phyloP scores from a whole-genome alignment of 306 rosid species.

The Spatholobus suberectus region DNA sequence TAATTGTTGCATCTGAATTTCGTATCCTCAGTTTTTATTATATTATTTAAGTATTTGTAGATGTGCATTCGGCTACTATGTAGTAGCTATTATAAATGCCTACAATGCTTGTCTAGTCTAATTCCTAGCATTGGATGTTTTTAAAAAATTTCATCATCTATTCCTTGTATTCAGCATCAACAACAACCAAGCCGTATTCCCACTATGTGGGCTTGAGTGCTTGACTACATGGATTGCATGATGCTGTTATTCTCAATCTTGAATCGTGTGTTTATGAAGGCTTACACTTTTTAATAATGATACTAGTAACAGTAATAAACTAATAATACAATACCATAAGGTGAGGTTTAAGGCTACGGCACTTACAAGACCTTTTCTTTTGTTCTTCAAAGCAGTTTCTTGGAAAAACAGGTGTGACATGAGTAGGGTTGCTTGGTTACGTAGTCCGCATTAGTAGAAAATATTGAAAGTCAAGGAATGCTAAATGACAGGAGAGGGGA shows the following conservation, averaged over 20 bases:
- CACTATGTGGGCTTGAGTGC: background rate
- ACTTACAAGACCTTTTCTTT: constrained; percentile 16
- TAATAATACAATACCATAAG: constrained; percentile 8
- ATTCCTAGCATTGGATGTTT: constrained; percentile 1
- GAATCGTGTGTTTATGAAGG: background rate
- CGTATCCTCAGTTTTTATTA: constrained; percentile 27
- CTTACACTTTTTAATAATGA: background rate
- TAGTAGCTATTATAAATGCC: background rate
- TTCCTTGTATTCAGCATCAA: constrained; percentile 6
- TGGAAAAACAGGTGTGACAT: background rate
- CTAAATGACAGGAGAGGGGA: background rate
- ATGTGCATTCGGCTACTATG: constrained; percentile 1
- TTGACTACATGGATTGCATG: background rate
- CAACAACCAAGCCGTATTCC: background rate
- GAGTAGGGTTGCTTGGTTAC: background rate
- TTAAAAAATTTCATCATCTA: background rate
- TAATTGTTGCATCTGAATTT: constrained; percentile 1
- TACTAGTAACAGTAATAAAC: background rate
- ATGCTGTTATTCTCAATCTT: background rate
- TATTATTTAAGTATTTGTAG: background rate
- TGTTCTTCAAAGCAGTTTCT: constrained; percentile 2
- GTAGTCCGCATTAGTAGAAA: background rate
- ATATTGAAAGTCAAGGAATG: constrained; percentile 11
- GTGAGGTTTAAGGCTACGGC: background rate
- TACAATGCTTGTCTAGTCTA: background rate